Conservation (phyloP, 1,139 yeast genomes). For the Suhomyces atakaporum region DNA sequence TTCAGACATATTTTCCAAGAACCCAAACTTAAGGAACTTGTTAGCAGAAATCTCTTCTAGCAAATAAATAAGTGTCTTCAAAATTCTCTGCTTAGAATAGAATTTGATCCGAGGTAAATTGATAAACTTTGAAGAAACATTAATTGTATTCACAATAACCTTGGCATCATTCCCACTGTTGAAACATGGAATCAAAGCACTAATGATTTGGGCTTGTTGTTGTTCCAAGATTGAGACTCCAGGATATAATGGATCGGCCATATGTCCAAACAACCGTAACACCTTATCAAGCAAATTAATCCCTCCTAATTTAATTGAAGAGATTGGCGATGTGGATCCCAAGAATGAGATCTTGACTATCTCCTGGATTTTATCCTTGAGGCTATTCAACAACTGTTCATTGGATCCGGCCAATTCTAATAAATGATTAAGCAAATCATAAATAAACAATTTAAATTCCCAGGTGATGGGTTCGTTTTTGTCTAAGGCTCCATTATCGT, state of each 20-base stretch:
- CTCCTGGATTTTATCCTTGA: conserved; percentile 63
- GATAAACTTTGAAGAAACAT: conserved; percentile 77
- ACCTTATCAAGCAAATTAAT: conserved; percentile 55
- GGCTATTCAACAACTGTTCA: conserved; percentile 37
- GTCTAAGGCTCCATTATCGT: conserved; percentile 29
- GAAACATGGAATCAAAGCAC: conserved; percentile 92
- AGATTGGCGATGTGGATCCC: conserved; percentile 75
- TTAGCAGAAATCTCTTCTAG: conserved; percentile 61
- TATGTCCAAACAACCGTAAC: conserved; percentile 49
- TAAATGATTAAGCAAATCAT: conserved; percentile 57
- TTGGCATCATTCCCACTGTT: conserved; percentile 69
- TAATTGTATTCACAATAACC: conserved; percentile 76
- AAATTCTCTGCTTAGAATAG: conserved; percentile 58
- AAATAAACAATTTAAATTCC: conserved; percentile 66
- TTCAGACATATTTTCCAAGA: conserved; percentile 47
- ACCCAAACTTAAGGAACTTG: conserved; percentile 45
- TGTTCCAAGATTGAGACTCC: conserved; percentile 78
- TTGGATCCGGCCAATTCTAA: conserved; percentile 45
- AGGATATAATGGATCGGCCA: conserved; percentile 74
- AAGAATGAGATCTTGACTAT: conserved; percentile 80
- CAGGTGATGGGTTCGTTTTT: conserved; percentile 67
- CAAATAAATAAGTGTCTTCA: conserved; percentile 65
- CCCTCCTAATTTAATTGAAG: conserved; percentile 65
- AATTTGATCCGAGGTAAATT: conserved; percentile 48
- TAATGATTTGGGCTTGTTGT: conserved; percentile 91